Percentiles rank a stretch among this genome's conserved stretches.
Evolutionary conservation across 768 basidiomycete genomes (phyloP).

Genomic region (Mycena rosella): DNA sequence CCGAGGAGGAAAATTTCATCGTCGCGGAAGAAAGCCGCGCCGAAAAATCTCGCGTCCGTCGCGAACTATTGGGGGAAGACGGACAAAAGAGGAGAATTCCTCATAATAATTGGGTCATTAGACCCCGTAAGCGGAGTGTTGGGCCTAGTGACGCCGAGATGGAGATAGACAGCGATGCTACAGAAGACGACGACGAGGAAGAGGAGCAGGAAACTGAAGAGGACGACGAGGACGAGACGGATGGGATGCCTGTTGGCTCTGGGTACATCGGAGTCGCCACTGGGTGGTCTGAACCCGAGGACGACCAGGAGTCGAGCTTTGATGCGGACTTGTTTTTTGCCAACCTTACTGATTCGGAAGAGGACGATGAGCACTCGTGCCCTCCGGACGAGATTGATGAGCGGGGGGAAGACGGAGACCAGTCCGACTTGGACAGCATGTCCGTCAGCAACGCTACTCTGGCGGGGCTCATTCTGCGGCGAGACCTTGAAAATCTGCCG

Average conservation of each 20-base stretch:
- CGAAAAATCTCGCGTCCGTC: constrained; percentile 66
- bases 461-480: constrained; percentile 45
- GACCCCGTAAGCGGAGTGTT: constrained; percentile 79
- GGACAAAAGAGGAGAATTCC: constrained; percentile 53
- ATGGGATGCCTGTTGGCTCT: constrained; percentile 51
- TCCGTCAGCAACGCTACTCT: constrained; percentile 45
- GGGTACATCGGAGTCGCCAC: constrained; percentile 76
- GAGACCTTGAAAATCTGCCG: constrained; percentile 55
- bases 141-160: constrained; percentile 72
- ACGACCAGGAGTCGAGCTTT: constrained; percentile 83
- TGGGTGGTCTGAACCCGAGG: constrained; percentile 85
- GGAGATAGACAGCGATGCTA: constrained; percentile 70
- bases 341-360: constrained; percentile 74
- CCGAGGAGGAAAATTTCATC: constrained; percentile 74
- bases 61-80: constrained; percentile 71
- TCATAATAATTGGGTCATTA: constrained; percentile 76
- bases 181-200: constrained; percentile 72
- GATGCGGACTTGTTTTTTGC: constrained; percentile 90
- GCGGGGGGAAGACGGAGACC: constrained; percentile 61
- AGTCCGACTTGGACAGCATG: constrained; percentile 56
- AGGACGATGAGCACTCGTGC: constrained; percentile 42
- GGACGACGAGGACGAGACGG: constrained; percentile 62
- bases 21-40: constrained; percentile 56
- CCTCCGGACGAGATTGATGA: constrained; percentile 67
- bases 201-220: constrained; percentile 58